These are phyloP conservation scores for Tilletia indica DNA, from an alignment of 1,284 basidiomycete species.

Conservation along the genomic window DNA sequence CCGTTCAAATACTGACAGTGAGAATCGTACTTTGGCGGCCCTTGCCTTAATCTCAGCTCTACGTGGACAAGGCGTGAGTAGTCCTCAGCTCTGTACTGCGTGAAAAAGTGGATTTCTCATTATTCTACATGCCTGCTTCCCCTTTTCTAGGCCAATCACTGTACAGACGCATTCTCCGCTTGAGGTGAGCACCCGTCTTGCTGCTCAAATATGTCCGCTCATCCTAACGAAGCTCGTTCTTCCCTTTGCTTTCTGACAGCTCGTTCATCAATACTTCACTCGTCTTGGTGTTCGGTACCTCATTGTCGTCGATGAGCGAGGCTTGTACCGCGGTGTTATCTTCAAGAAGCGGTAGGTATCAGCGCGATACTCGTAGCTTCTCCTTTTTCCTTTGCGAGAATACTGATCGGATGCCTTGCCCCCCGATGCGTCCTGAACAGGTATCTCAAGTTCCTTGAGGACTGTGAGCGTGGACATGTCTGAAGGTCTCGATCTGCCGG, in stretches of 20 bases:
- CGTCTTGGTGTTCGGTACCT: constrained; percentile 43
- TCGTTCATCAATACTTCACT: constrained; percentile 70
- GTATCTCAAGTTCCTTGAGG: constrained; percentile 16
- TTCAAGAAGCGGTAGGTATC: constrained; percentile 78
- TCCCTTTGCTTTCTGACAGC: constrained; percentile 29
- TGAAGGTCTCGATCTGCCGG: background rate
- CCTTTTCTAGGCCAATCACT: constrained; percentile 69
- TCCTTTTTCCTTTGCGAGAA: background rate
- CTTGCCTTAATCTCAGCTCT: constrained; percentile 53
- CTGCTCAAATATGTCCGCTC: too few relatives aligned
- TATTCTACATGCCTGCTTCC: constrained; percentile 14
- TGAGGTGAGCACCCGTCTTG: constrained; percentile 58
- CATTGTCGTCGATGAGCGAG: constrained; percentile 76
- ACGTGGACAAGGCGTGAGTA: constrained; percentile 76
- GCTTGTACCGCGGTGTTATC: constrained; percentile 82
- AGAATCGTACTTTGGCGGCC: background rate
- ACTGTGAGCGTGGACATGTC: constrained; percentile 17
- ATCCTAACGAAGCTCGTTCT: background rate
- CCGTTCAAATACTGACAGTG: background rate
- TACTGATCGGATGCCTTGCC: background rate
- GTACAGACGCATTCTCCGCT: constrained; percentile 78
- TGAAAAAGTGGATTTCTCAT: background rate
- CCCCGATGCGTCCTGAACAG: background rate
- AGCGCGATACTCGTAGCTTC: background rate
- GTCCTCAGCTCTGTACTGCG: background rate